Conservation (phyloP, 495 filamentous ascomycete species). For the Penicillium bovifimosum region DNA sequence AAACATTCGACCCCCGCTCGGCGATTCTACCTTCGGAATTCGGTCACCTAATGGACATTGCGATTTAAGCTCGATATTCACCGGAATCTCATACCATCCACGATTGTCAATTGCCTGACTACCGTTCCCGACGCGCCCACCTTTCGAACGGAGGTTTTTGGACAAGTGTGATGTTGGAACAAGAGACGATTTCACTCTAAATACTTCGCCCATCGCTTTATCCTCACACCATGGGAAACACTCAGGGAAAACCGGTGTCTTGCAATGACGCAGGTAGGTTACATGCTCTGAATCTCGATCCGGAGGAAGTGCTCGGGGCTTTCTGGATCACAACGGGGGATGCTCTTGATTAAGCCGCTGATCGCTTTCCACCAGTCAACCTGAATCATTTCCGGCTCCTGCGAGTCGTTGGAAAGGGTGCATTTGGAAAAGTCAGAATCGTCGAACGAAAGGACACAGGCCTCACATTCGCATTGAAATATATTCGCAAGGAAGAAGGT, state of each 20-base stretch:
- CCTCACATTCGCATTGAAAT: constrained; percentile 92
- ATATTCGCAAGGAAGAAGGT: constrained; percentile 99
- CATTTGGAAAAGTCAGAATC: constrained; percentile 97
- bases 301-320: background rate
- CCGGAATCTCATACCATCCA: background rate
- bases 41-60: constrained; percentile 14
- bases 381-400: constrained; percentile 95
- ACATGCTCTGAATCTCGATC: background rate
- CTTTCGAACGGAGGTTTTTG: background rate
- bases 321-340: background rate
- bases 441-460: constrained; percentile 95
- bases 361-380: constrained; percentile 59
- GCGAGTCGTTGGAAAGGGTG: constrained; percentile 93
- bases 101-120: background rate
- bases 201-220: constrained; percentile 15
- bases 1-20: constrained; percentile 19
- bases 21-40: constrained; percentile 17
- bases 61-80: constrained; percentile 10
- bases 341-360: constrained; percentile 4
- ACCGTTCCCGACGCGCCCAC: background rate
- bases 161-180: constrained; percentile 34
- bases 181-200: constrained; percentile 18
- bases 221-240: constrained; percentile 73
- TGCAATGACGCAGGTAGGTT: constrained; percentile 87
- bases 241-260: constrained; percentile 85